Evolutionary conservation across 768 basidiomycete genomes (phyloP).

Genomic region (Mycena albidolilacea): DNA sequence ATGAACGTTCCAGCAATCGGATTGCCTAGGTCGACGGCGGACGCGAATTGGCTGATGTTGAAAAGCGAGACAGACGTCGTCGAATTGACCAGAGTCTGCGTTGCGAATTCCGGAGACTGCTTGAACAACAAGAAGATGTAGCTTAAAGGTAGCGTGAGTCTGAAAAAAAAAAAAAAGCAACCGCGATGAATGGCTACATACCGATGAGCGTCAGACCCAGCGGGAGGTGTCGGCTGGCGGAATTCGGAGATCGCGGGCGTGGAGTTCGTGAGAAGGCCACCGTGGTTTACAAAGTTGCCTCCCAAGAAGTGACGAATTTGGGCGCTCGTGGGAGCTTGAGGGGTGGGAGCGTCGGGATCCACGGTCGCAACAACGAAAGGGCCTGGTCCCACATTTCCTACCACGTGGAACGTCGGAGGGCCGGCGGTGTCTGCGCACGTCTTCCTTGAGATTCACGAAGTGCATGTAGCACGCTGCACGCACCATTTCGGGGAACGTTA

Average conservation of each 20-base stretch:
- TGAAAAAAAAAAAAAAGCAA: background rate
- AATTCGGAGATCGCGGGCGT: slow-evolving; percentile 61
- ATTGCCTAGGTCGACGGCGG: slow-evolving; percentile 56
- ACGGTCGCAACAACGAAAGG: slow-evolving; percentile 64
- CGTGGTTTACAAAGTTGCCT: slow-evolving; percentile 54
- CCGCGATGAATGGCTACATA: slow-evolving; percentile 36
- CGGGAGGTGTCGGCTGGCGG: slow-evolving; percentile 58
- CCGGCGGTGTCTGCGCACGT: slow-evolving; percentile 53
- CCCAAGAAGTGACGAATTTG: slow-evolving; percentile 67
- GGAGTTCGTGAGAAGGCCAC: slow-evolving; percentile 49
- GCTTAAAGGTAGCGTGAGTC: slow-evolving; percentile 41
- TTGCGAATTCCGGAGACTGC: slow-evolving; percentile 58
- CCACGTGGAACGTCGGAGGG: slow-evolving; percentile 52
- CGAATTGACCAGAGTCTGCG: slow-evolving; percentile 57
- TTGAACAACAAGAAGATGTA: slow-evolving; percentile 65
- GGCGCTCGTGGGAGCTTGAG: slow-evolving; percentile 56
- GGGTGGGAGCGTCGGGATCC: slow-evolving; percentile 69
- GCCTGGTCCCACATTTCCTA: slow-evolving; percentile 46
- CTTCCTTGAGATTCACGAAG: background rate
- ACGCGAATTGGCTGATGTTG: slow-evolving; percentile 62
- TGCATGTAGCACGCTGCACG: background rate
- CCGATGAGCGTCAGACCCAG: slow-evolving; percentile 60
- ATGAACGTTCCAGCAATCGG: slow-evolving; percentile 67
- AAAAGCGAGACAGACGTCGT: slow-evolving; percentile 53
- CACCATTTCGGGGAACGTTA: slow-evolving; percentile 34